Evolutionary conservation across 2,329 filamentous ascomycete genomes (phyloP).

Genomic region (Mycosphaerella sp.): DNA sequence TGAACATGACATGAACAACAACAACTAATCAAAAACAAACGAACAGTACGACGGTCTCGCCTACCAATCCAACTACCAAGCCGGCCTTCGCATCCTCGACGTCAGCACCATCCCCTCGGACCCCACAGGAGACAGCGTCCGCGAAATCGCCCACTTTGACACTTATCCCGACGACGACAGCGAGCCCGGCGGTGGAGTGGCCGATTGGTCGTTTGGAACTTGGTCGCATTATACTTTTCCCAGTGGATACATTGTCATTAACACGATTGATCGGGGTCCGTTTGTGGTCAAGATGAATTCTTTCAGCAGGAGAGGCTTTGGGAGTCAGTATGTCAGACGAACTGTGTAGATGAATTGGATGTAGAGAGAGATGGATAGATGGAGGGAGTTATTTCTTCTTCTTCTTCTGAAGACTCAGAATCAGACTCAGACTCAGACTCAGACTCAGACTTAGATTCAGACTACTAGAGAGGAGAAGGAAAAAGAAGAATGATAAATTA

Average conservation of each 20-base stretch:
- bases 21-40: no score
- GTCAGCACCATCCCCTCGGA: constrained; percentile 37
- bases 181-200: constrained; percentile 36
- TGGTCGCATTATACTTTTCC: constrained; percentile 50
- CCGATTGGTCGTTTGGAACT: constrained; percentile 32
- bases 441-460: no score
- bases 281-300: constrained; percentile 41
- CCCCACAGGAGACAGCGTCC: constrained; percentile 42
- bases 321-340: constrained; percentile 10
- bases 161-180: constrained; percentile 47
- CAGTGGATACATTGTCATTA: constrained; percentile 46
- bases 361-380: no score
- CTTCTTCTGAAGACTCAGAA: no score
- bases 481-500: no score
- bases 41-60: constrained; percentile 29
- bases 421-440: no score
- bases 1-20: no score
- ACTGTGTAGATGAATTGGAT: neutral
- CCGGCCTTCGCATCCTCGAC: constrained; percentile 35
- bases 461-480: no score
- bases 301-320: constrained; percentile 14
- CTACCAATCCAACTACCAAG: constrained; percentile 37
- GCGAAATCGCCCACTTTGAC: constrained; percentile 47
- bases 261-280: constrained; percentile 48
- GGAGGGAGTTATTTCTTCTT: no score